These are phyloP conservation scores for Suillus alpinus DNA, from an alignment of 768 basidiomycete species.

Conservation along the genomic window DNA sequence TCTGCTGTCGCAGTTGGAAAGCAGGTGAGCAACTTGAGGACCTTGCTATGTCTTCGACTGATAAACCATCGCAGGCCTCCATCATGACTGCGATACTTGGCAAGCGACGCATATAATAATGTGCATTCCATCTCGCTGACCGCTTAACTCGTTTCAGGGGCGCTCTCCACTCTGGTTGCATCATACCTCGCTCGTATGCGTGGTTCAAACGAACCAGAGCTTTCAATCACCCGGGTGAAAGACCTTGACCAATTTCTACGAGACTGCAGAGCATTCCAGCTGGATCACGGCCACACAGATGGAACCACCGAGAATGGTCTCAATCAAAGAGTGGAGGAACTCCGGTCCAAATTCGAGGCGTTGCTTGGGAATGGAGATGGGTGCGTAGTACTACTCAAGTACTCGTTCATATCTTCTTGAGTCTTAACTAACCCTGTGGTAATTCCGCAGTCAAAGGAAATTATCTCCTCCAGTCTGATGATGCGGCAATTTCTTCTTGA, in stretches of 20 bases:
- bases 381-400: background rate
- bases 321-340: conserved; percentile 20
- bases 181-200: conserved; percentile 39
- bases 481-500: background rate
- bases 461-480: background rate
- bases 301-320: conserved; percentile 11
- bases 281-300: conserved; percentile 28
- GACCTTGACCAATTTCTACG: conserved; percentile 37
- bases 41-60: background rate
- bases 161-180: conserved; percentile 35
- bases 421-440: background rate
- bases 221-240: conserved; percentile 20
- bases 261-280: conserved; percentile 28
- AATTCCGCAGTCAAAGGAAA: background rate
- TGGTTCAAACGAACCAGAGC: conserved; percentile 37
- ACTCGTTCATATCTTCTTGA: background rate
- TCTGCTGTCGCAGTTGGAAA: conserved; percentile 21
- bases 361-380: conserved; percentile 28
- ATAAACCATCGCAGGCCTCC: conserved; percentile 16
- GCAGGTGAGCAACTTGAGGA: conserved; percentile 8
- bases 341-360: conserved; percentile 31
- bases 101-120: background rate
- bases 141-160: conserved; percentile 17
- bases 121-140: background rate
- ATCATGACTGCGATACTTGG: conserved; percentile 30